Conservation (phyloP, 2,329 filamentous ascomycete genomes). For the Fusarium sp. region DNA sequence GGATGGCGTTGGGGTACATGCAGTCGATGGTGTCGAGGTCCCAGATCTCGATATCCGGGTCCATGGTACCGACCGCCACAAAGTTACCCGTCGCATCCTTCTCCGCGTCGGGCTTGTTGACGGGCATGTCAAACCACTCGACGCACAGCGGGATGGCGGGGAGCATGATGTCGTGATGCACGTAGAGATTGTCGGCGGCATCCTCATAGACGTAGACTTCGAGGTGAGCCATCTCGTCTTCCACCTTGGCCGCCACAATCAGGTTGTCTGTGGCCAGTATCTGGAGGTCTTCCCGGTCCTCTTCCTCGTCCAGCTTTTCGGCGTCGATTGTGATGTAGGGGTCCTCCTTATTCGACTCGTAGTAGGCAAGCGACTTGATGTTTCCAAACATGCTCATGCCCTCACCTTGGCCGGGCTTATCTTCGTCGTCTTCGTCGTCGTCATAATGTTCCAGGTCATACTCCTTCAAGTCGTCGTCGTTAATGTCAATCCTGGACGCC, state of each 20-base stretch:
- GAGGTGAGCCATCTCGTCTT: constrained; percentile 95
- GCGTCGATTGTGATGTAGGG: constrained; percentile 93
- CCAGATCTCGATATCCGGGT: constrained; percentile 99
- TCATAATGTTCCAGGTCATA: constrained; percentile 98
- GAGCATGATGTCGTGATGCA: constrained; percentile 99
- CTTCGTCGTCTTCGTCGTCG: constrained; percentile 73
- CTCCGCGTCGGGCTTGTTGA: constrained; percentile 74
- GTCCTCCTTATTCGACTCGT: constrained; percentile 93
- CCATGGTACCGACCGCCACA: constrained; percentile 95
- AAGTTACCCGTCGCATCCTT: constrained; percentile 84
- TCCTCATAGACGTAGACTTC: constrained; percentile 99
- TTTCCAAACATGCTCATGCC: constrained; percentile 95
- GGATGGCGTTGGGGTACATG: constrained; percentile 98
- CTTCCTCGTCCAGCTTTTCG: constrained; percentile 77
- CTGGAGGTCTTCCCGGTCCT: constrained; percentile 93
- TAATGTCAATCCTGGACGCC: constrained; percentile 55
- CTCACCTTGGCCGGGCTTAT: constrained; percentile 64
- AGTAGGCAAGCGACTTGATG: constrained; percentile 91
- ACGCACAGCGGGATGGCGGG: constrained; percentile 95
- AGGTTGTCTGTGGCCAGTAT: constrained; percentile 94
- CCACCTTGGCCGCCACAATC: constrained; percentile 90
- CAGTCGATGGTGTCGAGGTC: constrained; percentile 95
- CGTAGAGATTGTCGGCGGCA: constrained; percentile 93
- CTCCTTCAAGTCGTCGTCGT: constrained; percentile 92
- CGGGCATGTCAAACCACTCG: constrained; percentile 95